Conservation (phyloP, 1,139 yeast species). For the Candida pseudoviswanathii region DNA sequence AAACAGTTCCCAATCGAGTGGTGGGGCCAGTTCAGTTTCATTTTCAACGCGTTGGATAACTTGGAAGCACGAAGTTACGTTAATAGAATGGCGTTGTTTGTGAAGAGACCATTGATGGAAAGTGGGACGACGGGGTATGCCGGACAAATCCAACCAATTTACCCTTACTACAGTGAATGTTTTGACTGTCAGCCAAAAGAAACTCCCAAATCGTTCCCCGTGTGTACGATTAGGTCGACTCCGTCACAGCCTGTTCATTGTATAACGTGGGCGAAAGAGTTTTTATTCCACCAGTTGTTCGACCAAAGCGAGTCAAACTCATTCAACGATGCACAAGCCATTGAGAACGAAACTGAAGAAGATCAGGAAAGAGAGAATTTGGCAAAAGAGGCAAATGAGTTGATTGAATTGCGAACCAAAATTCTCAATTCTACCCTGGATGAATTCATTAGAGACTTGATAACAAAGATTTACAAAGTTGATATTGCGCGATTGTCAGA, state of each 20-base stretch:
- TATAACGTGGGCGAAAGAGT: conserved; percentile 96
- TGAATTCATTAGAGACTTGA: conserved; percentile 41
- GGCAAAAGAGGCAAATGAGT: conserved; percentile 73
- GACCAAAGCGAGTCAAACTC: conserved; percentile 48
- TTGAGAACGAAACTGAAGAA: conserved; percentile 59
- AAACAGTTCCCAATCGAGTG: conserved; percentile 70
- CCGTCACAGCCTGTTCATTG: conserved; percentile 97
- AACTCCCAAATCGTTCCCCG: conserved; percentile 89
- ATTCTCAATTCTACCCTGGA: conserved; percentile 31
- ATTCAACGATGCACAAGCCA: conserved; percentile 32
- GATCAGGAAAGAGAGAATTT: conserved; percentile 69
- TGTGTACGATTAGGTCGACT: conserved; percentile 94
- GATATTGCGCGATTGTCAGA: conserved; percentile 75
- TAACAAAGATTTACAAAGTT: conserved; percentile 56
- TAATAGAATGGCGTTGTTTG: conserved; percentile 75
- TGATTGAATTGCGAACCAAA: conserved; percentile 59
- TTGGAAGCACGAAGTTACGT: conserved; percentile 91
- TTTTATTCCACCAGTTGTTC: conserved; percentile 79
- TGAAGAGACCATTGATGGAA: conserved; percentile 80
- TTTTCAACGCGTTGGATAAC: conserved; percentile 92
- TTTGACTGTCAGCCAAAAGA: conserved; percentile 89
- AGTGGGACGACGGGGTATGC: conserved; percentile 94
- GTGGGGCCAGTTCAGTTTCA: conserved; percentile 77
- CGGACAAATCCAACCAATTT: conserved; percentile 92
- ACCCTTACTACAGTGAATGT: conserved; percentile 83